These are phyloP conservation scores for Blepharisma japonicum DNA, from an alignment of 73 alveolate genomes.

Conservation along the genomic window DNA sequence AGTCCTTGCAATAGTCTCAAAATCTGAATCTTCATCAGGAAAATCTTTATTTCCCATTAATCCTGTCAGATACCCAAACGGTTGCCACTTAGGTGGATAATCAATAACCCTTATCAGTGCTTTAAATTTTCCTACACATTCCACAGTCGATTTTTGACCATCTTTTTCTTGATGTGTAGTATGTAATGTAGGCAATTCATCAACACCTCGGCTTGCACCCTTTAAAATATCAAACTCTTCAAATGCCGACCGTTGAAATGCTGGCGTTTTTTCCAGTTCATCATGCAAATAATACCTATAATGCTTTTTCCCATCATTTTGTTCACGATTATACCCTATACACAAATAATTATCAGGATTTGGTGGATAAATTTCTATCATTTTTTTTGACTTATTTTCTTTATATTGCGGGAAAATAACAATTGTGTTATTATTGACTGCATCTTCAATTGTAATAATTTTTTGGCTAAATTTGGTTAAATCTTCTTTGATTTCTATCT, in stretches of 20 bases:
- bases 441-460: too few relatives aligned
- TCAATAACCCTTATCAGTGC: background rate
- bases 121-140: constrained; percentile 23
- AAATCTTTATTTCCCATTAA: too few relatives aligned
- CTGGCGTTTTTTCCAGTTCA: constrained; percentile 1
- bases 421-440: background rate
- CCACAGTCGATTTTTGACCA: constrained; percentile 6
- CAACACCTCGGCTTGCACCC: constrained; percentile 22
- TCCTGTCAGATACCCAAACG: too few relatives aligned
- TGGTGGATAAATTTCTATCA: background rate
- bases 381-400: background rate
- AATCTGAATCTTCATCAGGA: constrained; percentile 2
- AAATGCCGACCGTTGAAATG: background rate
- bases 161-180: background rate
- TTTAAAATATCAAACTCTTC: background rate
- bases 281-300: constrained; percentile 12
- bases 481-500: too few relatives aligned
- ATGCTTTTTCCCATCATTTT: background rate
- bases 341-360: constrained; percentile 9
- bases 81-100: background rate
- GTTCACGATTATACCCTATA: constrained; percentile 7
- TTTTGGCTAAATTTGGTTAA: too few relatives aligned
- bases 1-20: background rate
- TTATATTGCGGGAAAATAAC: background rate
- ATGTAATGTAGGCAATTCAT: background rate